Evolutionary conservation across 2,329 filamentous ascomycete species (phyloP), one percentile per base, ranked within the genome.

Genomic region (Lasiodiplodia gonubiensis): DNA sequence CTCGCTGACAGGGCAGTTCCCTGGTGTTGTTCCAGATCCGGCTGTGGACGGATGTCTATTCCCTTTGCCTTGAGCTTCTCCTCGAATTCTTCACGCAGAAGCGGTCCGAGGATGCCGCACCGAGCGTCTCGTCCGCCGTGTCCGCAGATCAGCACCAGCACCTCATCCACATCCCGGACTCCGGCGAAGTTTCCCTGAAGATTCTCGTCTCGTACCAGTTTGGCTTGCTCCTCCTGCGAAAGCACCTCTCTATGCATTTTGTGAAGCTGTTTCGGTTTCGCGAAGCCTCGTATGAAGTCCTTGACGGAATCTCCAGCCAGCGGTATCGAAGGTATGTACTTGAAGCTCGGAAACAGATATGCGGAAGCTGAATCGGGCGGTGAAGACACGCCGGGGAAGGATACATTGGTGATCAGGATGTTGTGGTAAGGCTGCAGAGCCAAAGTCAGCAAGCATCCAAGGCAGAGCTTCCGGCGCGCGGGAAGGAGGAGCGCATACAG

Each of bases 111-210:
- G 25, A 92, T 80, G 0, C 95, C 94, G 74, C 95, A 99, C 63
- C 95, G 86, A 73, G 84, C 82, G 75, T 99, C 95, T 12, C 95
- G 85, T 2, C 89, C 89, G 16, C 90, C 91, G 73, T 99, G 95
- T 0, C 93, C 93, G 75, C 95, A 99, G 52, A 97, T 90, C 23
- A 98, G 81, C 35, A 99, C 87, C n/a, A 92, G 73, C 4, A 93
- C 83, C 69, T 93, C 90, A 18, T 86, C 74, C 10, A 91, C 86
- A 68, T 88, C 86, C 12, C 85, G 80, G 5, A 92, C 89, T 1
- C 85, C 84, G 1, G 80, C 79, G 2, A 92, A 81, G 0, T 78
- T 70, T 0, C 74, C 64, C 30, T 83, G 80, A 80, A 81, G 66
- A 69, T 81, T 74, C 74, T 86, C 73, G 80, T 88, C 65, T 77